Evolutionary conservation across 441 rosid genomes (phyloP), one percentile per base, ranked within the genome.

Genomic region (Melastoma candidum): DNA sequence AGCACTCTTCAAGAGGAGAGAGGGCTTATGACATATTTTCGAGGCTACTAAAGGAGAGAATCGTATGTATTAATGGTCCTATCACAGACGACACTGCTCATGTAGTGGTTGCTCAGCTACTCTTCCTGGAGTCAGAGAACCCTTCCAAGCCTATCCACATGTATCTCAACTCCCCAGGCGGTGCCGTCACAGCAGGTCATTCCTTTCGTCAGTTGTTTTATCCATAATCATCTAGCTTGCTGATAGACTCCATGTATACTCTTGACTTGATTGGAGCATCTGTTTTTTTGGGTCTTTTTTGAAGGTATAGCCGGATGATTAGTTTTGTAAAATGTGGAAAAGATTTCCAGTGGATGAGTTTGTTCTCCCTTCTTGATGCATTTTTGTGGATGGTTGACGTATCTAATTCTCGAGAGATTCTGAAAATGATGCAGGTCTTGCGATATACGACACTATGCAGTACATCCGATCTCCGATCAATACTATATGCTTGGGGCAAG

Each of bases 81-180:
- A 83, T 89, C 60, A 80, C 77, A 63, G 96, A 89, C 71, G 90
- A 93, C 53, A 86, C 97, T 0, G 75, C 96, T 22, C 93, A 89
- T 63, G 97, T 93, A 14, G 96, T 93, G 47, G 95, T 93, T 7
- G 97, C 99, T 48, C 99, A 89, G 85, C 95, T 93, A 48, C 93
- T 93, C 66, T 93, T 74, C 73, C 95, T 89, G 51, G 99, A 93
- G 58, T 86, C 97, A 12, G 97, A 89, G 75, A 93, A 86, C 72
- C 99, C 96, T 51, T 83, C 97, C 11, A 93, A 93, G 71, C 99
- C 96, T 43, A 89, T 93, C 65, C 76, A 89, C 66, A 88, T 93
- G 97, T 89, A 89, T 67, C 85, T 93, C 67, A 89, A 93, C 57
- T 89, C 99, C 24, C 97, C 99, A 0, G 97, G 99, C 53, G 97